phyloP scores from a whole-genome alignment of 2,329 filamentous ascomycete species.

The Arthrobotrys musiformis region DNA sequence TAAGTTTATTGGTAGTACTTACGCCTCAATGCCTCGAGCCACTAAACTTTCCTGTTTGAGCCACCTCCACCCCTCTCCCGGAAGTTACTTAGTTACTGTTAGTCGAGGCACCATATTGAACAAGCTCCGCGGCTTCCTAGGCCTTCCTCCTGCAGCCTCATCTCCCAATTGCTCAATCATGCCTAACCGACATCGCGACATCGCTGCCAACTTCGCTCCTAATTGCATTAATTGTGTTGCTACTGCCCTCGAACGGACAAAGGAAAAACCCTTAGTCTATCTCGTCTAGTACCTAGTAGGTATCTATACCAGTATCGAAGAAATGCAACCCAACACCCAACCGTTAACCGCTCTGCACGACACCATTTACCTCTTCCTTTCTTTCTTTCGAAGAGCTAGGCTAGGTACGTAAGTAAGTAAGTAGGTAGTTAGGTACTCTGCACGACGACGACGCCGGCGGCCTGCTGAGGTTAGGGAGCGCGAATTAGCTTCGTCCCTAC shows the following conservation, averaged over 20 bases:
- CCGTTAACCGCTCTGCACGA: neutral
- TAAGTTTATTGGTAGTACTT: no score
- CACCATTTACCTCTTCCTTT: neutral
- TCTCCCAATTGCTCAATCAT: neutral
- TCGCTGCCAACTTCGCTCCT: neutral
- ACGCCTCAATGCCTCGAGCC: neutral
- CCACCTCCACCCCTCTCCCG: neutral
- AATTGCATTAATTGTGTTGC: conserved; percentile 12
- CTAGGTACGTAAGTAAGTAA: no score
- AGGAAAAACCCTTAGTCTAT: neutral
- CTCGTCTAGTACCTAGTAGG: no score
- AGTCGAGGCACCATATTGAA: neutral
- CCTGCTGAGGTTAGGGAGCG: neutral
- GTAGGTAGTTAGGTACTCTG: no score
- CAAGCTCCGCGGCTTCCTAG: neutral
- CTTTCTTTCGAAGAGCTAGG: neutral
- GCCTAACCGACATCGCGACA: neutral
- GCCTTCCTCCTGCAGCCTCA: neutral
- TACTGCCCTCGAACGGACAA: neutral
- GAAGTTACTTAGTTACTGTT: neutral
- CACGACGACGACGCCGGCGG: neutral
- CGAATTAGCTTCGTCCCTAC: neutral
- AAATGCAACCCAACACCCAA: conserved; percentile 1
- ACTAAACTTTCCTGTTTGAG: neutral
- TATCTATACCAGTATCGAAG: neutral